A percentile compares a stretch with the other conserved stretches of the same genome.
Conservation (phyloP, 257 asterid genomes). For the Salvia rosmarinus region DNA sequence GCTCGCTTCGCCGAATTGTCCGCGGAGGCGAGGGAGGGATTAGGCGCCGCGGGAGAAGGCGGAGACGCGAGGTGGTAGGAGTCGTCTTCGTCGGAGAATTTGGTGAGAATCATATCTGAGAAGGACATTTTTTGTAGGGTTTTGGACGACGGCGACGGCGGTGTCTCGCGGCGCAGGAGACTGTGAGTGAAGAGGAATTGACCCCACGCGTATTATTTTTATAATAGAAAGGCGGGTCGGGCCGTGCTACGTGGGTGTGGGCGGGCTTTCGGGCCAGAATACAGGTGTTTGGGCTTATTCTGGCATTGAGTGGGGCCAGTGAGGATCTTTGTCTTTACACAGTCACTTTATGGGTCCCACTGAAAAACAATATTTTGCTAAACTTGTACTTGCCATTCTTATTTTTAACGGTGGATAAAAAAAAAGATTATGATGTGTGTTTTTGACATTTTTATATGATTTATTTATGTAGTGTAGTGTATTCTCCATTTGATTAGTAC, state of each 20-base stretch:
- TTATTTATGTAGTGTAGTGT: too few species aligned
- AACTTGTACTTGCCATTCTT: not conserved
- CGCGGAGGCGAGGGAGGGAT: constrained; percentile 2
- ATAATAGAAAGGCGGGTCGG: constrained; percentile 19
- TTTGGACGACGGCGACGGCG: not conserved
- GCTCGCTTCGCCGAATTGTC: not conserved
- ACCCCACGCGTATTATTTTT: constrained; percentile 27
- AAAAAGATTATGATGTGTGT: too few species aligned
- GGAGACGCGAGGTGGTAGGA: not conserved
- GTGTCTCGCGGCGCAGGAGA: not conserved
- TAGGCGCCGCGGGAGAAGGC: not conserved
- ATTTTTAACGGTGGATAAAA: not conserved
- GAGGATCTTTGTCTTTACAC: constrained; percentile 28
- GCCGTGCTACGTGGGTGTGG: not conserved
- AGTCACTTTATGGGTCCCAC: constrained; percentile 27
- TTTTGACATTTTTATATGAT: too few species aligned
- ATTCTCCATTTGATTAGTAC: too few species aligned
- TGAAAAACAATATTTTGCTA: not conserved
- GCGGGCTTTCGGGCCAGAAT: constrained; percentile 12
- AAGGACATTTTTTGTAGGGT: constrained; percentile 20
- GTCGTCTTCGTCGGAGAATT: constrained; percentile 21
- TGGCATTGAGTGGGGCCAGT: constrained; percentile 29
- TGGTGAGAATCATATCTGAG: constrained; percentile 5
- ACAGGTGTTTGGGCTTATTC: constrained; percentile 1
- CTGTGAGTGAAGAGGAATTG: not conserved